A percentile compares a stretch with the other conserved stretches of the same genome.
These are phyloP conservation scores for Plenodomus biglobosus DNA, from an alignment of 2,329 filamentous ascomycete genomes.

Conservation along the genomic window DNA sequence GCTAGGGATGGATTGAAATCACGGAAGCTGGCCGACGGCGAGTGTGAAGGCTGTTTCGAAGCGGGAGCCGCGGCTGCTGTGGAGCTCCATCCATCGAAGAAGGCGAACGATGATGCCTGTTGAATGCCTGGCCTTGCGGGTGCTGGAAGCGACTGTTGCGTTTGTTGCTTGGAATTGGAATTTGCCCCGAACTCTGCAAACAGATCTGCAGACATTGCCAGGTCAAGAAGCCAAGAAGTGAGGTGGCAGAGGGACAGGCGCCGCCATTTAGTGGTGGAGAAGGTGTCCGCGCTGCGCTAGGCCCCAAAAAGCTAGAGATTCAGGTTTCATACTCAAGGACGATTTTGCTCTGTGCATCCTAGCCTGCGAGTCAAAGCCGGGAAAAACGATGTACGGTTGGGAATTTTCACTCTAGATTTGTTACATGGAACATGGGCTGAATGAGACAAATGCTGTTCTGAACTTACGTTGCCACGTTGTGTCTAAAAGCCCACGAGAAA, in stretches of 20 bases:
- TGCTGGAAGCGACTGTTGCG: slow-evolving; percentile 4
- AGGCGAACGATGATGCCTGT: slow-evolving; percentile 30
- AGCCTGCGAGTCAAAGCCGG: neutral
- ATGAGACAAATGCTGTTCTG: too few relatives aligned
- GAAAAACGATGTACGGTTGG: neutral
- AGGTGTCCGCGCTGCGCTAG: slow-evolving; percentile 22
- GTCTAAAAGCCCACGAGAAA: too few relatives aligned
- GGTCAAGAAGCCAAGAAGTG: neutral
- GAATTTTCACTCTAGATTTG: neutral
- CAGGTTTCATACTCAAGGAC: too few relatives aligned
- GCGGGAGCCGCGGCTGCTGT: slow-evolving; percentile 16
- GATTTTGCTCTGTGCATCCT: too few relatives aligned
- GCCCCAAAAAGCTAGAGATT: slow-evolving; percentile 10
- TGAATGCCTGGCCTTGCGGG: slow-evolving; percentile 4
- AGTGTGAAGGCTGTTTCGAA: slow-evolving; percentile 11
- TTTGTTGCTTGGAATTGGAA: slow-evolving; percentile 16
- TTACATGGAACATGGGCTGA: too few relatives aligned
- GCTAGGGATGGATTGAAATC: neutral
- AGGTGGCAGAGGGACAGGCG: slow-evolving; percentile 8
- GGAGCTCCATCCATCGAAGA: slow-evolving; percentile 38
- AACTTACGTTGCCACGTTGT: too few relatives aligned
- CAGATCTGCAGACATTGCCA: slow-evolving; percentile 40
- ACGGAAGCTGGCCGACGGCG: neutral
- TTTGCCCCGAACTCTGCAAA: slow-evolving; percentile 39
- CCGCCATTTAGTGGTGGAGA: slow-evolving; percentile 12